Evolutionary conservation across 768 basidiomycete genomes (phyloP).

Genomic region (Russula earlei): DNA sequence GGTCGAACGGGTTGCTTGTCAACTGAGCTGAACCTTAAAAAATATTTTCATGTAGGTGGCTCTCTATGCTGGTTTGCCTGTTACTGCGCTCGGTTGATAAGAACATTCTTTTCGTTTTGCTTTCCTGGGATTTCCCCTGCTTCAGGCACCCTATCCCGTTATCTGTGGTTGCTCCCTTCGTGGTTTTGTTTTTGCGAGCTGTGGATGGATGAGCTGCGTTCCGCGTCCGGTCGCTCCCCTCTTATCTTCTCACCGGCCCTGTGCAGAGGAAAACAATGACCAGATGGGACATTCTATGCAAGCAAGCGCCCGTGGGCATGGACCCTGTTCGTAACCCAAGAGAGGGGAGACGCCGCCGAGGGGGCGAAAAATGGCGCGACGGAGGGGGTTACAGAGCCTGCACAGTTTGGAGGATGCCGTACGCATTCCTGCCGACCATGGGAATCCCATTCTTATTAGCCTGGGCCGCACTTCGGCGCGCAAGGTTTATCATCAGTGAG

Average conservation of each 20-base stretch:
- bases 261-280: neutral
- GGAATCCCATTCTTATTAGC: neutral
- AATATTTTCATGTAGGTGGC: too few species aligned
- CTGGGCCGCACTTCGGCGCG: neutral
- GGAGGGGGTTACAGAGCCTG: too few species aligned
- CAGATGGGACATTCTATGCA: too few species aligned
- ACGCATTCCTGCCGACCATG: neutral
- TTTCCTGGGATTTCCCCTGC: too few species aligned
- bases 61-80: too few species aligned
- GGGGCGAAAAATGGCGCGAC: neutral
- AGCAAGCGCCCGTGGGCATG: neutral
- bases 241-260: too few species aligned
- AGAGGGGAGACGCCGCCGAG: neutral
- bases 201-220: too few species aligned
- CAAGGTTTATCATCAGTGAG: neutral
- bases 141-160: too few species aligned
- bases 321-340: conserved; percentile 24
- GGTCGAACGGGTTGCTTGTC: neutral
- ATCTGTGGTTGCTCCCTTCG: conserved; percentile 52
- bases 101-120: too few species aligned
- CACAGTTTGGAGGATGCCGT: neutral
- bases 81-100: conserved; percentile 20
- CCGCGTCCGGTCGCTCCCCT: too few species aligned
- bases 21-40: conserved; percentile 19
- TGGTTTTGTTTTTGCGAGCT: conserved; percentile 37